These are phyloP conservation scores for Lactifluus volemus DNA, from an alignment of 768 basidiomycete genomes.

Conservation along the genomic window DNA sequence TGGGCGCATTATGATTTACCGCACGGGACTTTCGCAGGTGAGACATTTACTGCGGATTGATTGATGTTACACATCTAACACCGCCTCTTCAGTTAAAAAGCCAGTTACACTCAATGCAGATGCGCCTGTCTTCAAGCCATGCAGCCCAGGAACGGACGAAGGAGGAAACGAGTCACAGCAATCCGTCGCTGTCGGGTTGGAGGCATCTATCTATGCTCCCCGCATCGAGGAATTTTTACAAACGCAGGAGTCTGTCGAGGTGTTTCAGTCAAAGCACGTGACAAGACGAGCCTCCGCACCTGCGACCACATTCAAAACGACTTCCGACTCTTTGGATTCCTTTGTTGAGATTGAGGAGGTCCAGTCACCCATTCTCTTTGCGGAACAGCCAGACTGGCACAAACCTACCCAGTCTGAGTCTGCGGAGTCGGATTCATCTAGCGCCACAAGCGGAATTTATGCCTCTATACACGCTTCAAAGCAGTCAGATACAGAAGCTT, in stretches of 20 bases:
- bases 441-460: background rate
- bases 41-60: background rate
- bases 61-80: background rate
- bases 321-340: background rate
- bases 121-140: slow-evolving; percentile 5
- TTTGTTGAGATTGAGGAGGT: background rate
- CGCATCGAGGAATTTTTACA: background rate
- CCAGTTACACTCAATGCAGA: slow-evolving; percentile 1
- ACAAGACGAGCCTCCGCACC: slow-evolving; percentile 1
- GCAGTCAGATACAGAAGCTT: background rate
- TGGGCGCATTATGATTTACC: background rate
- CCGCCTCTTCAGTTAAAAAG: background rate
- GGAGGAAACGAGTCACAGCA: background rate
- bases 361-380: background rate
- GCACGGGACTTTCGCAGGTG: background rate
- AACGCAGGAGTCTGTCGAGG: background rate
- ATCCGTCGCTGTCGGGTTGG: background rate
- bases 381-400: background rate
- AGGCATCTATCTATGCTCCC: slow-evolving; percentile 2
- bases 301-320: background rate
- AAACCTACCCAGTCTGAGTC: background rate
- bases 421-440: background rate
- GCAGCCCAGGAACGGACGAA: background rate
- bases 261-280: background rate
- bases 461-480: background rate